Evolutionary conservation across 257 asterid species (phyloP), one percentile per base, ranked within the genome.

Genomic region (Gynochthodes officinalis): DNA sequence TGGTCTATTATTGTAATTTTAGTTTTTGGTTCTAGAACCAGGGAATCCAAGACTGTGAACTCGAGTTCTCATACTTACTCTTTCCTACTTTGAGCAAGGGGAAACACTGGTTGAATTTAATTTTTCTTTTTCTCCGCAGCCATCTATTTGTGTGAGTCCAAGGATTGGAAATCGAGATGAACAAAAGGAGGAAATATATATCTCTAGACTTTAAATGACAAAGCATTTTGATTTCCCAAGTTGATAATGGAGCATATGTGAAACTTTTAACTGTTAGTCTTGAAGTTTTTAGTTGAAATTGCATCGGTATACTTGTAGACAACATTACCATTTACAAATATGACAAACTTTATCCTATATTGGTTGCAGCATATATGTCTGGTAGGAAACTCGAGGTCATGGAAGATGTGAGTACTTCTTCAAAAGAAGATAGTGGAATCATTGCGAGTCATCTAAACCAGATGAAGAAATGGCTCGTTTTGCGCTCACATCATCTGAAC

Each of bases 401-500:
- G 96, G 89, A 89, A 82, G 89, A 83, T 79, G 75, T 87, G 81
- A 87, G 86, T 79, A 75, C 78, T 79, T 87, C 87, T 25, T 73
- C 93, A 14, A 28, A 64, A 13, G 84, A 73, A 68, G 81, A 83
- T 40, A 43, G 44, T 63, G 92, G 92, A 64, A 58, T 87, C 58
- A 57, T 84, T 61, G 82, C 87, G 30, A 70, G 82, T 27, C 84
- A 83, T 55, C 78, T 90, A 32, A 81, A 64, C 72, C 83, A 70
- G 78, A 84, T 89, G 32, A 90, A 90, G 75, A 81, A 85, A 74
- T 86, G 92, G 92, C 83, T 90, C 64, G 84, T 87, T 50, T 83
- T 82, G 54, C 89, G 87, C 60, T 84, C 89, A 66, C 93, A 87
- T 64, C 87, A 86, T 77, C 78, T 90, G 81, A 90, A 90, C 82